Base-by-base conservation (phyloP, 2,329 filamentous ascomycete genomes). In the Xenoacremonium recifei region DNA sequence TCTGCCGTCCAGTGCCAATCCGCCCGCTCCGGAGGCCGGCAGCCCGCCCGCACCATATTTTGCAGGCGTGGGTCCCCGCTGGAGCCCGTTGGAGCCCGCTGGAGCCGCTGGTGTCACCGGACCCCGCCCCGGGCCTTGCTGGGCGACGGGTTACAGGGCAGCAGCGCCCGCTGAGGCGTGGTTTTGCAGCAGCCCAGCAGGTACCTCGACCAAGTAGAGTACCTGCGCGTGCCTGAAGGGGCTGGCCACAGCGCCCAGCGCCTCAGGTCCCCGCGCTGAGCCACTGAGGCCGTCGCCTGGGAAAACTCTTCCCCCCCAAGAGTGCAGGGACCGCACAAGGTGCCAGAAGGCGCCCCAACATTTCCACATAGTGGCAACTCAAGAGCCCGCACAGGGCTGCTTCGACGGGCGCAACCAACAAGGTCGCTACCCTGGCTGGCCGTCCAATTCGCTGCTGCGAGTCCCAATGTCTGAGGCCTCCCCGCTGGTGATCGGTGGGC, bases 341-440 rank as follows among this genome's bases (percentile, higher is more conserved):
- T n/a, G n/a, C n/a, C n/a, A n/a, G n/a, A 27, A 27, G 23, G 23
- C 13, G 23, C 47, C 49, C 55, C 55, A 58, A 57, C 55, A 57
- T 58, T n/a, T 58, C 55, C 55, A 58, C 55, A 55, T 58, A 43
- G 55, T 47, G 55, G 45, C 53, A 58, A 50, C 45, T 51, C 45
- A 52, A 56, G 48, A 42, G 33, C 48, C 34, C n/a, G n/a, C 23
- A 7, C 37, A 47, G 52, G 42, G 48, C 45, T 38, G 35, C 20
- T 17, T n/a, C 42, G 51, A 40, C 50, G 55, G 23, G 23, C 23
- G 23, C 23, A 13, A n/a, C 53, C 55, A 58, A 53, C 50, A 56
- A 49, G 49, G 54, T 49, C 49, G 9, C 23, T 27, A 7, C 23
- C 23, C 23, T 9, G 13, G 23, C 9, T 27, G 13, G 23, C 23